Conservation (phyloP, 139 green algal species). For the Micromonas pusilla region DNA sequence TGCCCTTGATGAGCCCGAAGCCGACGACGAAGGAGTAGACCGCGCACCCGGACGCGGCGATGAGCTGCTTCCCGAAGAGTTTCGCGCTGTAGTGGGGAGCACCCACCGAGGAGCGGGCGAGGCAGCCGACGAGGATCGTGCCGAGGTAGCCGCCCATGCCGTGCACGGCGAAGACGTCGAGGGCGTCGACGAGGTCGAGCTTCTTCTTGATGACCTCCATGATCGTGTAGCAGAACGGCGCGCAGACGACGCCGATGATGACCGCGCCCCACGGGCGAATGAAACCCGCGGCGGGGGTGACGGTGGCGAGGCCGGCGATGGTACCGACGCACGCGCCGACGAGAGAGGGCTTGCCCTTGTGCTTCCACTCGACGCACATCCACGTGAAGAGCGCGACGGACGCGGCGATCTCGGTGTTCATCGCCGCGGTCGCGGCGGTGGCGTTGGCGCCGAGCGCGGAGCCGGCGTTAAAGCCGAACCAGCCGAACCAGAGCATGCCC, state of each 20-base stretch:
- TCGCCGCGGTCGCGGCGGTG: constrained; percentile 20
- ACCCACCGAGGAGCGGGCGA: constrained; percentile 3
- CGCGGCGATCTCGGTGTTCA: constrained; percentile 35
- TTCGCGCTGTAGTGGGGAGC: constrained; percentile 20
- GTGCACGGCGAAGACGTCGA: constrained; percentile 43
- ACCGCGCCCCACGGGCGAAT: constrained; percentile 27
- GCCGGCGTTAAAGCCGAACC: constrained; percentile 45
- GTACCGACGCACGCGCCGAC: constrained; percentile 31
- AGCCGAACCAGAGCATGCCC: constrained; percentile 45
- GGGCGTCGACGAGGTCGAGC: constrained; percentile 38
- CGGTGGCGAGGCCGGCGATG: constrained; percentile 38
- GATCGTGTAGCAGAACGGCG: constrained; percentile 30
- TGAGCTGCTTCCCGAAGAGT: constrained; percentile 20
- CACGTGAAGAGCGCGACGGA: constrained; percentile 24
- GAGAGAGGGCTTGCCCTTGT: constrained; percentile 26
- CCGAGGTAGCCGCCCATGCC: constrained; percentile 41
- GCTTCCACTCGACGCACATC: constrained; percentile 23
- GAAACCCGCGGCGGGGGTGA: constrained; percentile 36
- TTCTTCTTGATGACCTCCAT: constrained; percentile 35
- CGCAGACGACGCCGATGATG: constrained; percentile 28
- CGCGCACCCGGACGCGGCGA: constrained; percentile 2
- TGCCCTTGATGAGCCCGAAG: constrained; percentile 15
- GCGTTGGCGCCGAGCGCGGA: constrained; percentile 20
- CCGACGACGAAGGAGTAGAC: constrained; percentile 29
- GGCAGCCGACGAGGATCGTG: constrained; percentile 31